Evolutionary conservation across 495 filamentous ascomycete species (phyloP).

Genomic region (Annulohypoxylon bovei): DNA sequence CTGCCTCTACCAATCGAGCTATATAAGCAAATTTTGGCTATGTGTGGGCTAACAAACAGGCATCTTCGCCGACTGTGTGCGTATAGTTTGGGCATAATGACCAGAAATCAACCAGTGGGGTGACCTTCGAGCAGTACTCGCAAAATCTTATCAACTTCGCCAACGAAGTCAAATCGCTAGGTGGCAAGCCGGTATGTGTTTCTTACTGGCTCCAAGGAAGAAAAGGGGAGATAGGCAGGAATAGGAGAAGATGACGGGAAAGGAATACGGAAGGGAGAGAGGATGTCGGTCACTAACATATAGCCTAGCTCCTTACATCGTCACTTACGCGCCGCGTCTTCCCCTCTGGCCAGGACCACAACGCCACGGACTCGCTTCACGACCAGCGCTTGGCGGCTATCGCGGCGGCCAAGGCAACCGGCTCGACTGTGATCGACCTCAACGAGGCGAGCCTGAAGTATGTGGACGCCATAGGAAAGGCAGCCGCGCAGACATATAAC

Average conservation of each 20-base stretch:
- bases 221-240: not conserved
- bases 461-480: slow-evolving; percentile 56
- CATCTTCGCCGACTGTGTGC: not conserved
- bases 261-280: not conserved
- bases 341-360: slow-evolving; percentile 47
- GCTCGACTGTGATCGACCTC: slow-evolving; percentile 52
- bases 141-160: slow-evolving; percentile 56
- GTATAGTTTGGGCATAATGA: slow-evolving; percentile 66
- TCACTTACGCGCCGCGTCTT: slow-evolving; percentile 56
- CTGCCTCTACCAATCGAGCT: not conserved
- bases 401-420: slow-evolving; percentile 46
- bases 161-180: slow-evolving; percentile 49
- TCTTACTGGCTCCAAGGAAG: not conserved
- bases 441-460: slow-evolving; percentile 56
- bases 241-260: not conserved
- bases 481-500: slow-evolving; percentile 53
- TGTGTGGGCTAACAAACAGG: slow-evolving; percentile 3
- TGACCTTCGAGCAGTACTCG: slow-evolving; percentile 50
- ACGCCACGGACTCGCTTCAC: slow-evolving; percentile 52
- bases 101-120: slow-evolving; percentile 55
- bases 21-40: not conserved
- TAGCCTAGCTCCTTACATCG: slow-evolving; percentile 46
- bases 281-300: slow-evolving; percentile 6
- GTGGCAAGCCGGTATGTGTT: slow-evolving; percentile 52
- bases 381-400: slow-evolving; percentile 53